phyloP scores from a whole-genome alignment of 139 green algal genomes.

The Chlorella ohadii region DNA sequence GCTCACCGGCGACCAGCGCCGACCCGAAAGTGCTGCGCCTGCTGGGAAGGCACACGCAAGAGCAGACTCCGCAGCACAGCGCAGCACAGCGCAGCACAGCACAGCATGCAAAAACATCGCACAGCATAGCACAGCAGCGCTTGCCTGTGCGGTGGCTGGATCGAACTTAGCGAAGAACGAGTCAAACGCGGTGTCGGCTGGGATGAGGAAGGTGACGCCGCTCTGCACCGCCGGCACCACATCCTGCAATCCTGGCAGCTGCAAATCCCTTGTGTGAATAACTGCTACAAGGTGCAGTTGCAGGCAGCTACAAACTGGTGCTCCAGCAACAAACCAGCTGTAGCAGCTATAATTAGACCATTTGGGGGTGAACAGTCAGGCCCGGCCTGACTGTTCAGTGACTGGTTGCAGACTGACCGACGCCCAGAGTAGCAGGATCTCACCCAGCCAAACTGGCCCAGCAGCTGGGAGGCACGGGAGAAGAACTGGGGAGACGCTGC shows the following conservation, averaged over 20 bases:
- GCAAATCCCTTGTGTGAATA: neutral
- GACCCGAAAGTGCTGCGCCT: too few relatives aligned
- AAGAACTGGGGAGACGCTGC: neutral
- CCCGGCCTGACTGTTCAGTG: too few relatives aligned
- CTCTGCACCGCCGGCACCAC: neutral
- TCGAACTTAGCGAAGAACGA: neutral
- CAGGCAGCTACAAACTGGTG: neutral
- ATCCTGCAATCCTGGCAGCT: neutral
- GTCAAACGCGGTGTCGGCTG: neutral
- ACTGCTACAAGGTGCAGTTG: neutral
- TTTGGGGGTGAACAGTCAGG: too few relatives aligned
- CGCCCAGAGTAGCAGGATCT: too few relatives aligned
- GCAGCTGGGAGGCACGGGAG: slow-evolving; percentile 7
- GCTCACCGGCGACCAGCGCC: too few relatives aligned
- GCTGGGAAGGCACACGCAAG: too few relatives aligned
- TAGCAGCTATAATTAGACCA: too few relatives aligned
- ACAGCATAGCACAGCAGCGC: neutral
- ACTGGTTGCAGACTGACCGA: too few relatives aligned
- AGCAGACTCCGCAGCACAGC: too few relatives aligned
- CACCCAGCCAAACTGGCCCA: slow-evolving; percentile 19
- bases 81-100: neutral
- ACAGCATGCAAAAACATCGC: neutral
- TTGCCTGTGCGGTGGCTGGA: neutral
- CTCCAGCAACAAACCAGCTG: too few relatives aligned
- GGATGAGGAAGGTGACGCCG: slow-evolving; percentile 6